A percentile compares a stretch with the other conserved stretches of the same genome.
These are phyloP conservation scores for Abrus precatorius DNA, from an alignment of 306 rosid species.

Conservation along the genomic window DNA sequence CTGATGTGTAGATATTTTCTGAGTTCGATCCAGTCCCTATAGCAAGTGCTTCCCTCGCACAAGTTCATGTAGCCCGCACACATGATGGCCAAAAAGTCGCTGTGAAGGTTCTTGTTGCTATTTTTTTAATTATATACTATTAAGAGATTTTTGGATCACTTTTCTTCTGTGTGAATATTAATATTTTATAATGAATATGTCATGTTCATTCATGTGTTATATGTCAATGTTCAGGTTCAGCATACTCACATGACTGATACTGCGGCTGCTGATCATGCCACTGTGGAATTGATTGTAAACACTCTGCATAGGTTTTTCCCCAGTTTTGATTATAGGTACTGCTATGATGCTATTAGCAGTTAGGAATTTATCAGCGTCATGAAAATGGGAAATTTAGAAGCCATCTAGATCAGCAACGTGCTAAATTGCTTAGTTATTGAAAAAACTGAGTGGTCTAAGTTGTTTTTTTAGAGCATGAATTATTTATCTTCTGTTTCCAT, in stretches of 20 bases:
- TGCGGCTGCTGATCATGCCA: conserved; percentile 93
- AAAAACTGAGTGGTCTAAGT: conserved; percentile 34
- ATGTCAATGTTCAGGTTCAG: conserved; percentile 80
- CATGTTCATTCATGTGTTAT: conserved; percentile 37
- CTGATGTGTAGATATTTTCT: conserved; percentile 70
- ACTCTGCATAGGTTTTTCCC: conserved; percentile 81
- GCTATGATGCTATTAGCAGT: conserved; percentile 19
- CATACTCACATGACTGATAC: conserved; percentile 97
- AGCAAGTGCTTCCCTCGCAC: conserved; percentile 99
- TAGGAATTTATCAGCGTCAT: conserved; percentile 29
- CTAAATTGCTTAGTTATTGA: conserved; percentile 20
- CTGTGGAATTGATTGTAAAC: conserved; percentile 85
- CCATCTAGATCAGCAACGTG: conserved; percentile 39
- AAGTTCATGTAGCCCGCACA: conserved; percentile 87
- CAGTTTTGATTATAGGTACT: conserved; percentile 90
- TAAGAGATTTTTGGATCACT: conserved; percentile 33
- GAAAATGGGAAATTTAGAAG: conserved; percentile 34
- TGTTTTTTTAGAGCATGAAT: neutral
- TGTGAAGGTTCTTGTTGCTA: conserved; percentile 78
- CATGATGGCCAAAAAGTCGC: conserved; percentile 95
- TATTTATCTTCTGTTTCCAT: neutral
- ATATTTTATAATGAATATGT: conserved; percentile 45
- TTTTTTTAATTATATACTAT: conserved; percentile 10
- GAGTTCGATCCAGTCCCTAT: conserved; percentile 89
- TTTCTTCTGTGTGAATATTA: conserved; percentile 42